Evolutionary conservation across 306 rosid species (phyloP).

Genomic region (Boehmeria nivea): DNA sequence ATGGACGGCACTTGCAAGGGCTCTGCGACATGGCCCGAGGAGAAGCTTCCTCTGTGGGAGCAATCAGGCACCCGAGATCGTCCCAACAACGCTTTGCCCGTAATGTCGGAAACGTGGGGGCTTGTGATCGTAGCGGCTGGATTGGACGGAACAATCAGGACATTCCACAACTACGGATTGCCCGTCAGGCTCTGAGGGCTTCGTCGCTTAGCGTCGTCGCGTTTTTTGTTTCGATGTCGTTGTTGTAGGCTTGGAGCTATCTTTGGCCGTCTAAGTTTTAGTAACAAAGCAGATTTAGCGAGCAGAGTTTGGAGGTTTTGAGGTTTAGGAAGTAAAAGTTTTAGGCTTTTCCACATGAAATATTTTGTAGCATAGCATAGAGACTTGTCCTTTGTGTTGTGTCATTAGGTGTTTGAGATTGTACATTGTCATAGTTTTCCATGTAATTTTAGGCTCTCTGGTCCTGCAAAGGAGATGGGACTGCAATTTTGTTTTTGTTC

Average conservation of each 20-base stretch:
- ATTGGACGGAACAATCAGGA: slow-evolving; percentile 67
- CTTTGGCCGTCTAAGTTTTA: no score
- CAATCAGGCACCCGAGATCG: slow-evolving; percentile 29
- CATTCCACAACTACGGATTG: slow-evolving; percentile 86
- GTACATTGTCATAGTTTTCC: slow-evolving; percentile 22
- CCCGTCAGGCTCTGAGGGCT: slow-evolving; percentile 50
- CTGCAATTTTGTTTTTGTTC: slow-evolving; percentile 8
- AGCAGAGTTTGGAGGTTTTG: no score
- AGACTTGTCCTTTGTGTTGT: no score
- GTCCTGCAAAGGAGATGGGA: slow-evolving; percentile 21
- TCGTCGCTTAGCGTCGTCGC: not conserved
- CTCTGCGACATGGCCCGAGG: slow-evolving; percentile 83
- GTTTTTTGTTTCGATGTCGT: no score
- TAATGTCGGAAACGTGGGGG: slow-evolving; percentile 66
- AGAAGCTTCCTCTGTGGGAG: slow-evolving; percentile 63
- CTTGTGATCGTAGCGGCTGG: slow-evolving; percentile 63
- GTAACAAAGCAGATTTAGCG: no score
- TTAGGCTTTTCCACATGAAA: no score
- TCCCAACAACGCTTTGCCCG: slow-evolving; percentile 1
- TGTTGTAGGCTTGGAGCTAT: no score
- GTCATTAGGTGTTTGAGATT: no score
- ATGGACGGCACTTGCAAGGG: slow-evolving; percentile 47
- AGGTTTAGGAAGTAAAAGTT: no score
- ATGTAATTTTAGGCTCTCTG: slow-evolving; percentile 19
- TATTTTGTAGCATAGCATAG: no score